These are phyloP conservation scores for Lasiosphaeria ovina DNA, from an alignment of 495 filamentous ascomycete species.

Conservation along the genomic window DNA sequence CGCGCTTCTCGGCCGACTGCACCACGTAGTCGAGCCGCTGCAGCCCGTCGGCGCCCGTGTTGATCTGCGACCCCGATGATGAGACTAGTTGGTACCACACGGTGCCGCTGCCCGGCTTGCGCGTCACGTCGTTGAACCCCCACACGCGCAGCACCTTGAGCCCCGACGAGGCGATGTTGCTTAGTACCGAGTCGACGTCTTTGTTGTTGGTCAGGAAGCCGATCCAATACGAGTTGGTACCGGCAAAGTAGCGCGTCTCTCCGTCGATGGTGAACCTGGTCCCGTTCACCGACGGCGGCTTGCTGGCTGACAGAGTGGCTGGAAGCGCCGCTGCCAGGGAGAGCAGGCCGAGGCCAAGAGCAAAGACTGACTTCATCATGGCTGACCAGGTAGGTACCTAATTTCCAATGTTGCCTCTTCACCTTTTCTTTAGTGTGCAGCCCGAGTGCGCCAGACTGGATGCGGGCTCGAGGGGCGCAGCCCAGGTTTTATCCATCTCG, in stretches of 20 bases:
- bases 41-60: slow-evolving; percentile 64
- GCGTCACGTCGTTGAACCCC: slow-evolving; percentile 64
- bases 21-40: slow-evolving; percentile 62
- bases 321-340: slow-evolving; percentile 19
- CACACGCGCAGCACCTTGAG: slow-evolving; percentile 69
- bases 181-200: slow-evolving; percentile 62
- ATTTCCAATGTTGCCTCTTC: no score
- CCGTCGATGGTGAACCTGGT: slow-evolving; percentile 60
- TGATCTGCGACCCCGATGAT: slow-evolving; percentile 56
- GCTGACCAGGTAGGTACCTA: no score
- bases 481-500: no score
- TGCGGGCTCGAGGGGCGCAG: no score
- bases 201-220: slow-evolving; percentile 60
- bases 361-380: slow-evolving; percentile 22
- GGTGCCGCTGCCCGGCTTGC: slow-evolving; percentile 42
- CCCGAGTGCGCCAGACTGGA: no score
- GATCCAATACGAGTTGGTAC: slow-evolving; percentile 76
- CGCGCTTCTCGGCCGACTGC: slow-evolving; percentile 50
- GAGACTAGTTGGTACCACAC: slow-evolving; percentile 62
- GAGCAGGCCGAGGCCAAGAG: slow-evolving; percentile 23
- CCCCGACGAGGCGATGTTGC: slow-evolving; percentile 50
- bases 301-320: slow-evolving; percentile 5
- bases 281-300: slow-evolving; percentile 21
- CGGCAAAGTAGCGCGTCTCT: slow-evolving; percentile 60
- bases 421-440: no score